phyloP scores from a whole-genome alignment of 202 grass and related monocot genomes.

The Panicum virgatum region DNA sequence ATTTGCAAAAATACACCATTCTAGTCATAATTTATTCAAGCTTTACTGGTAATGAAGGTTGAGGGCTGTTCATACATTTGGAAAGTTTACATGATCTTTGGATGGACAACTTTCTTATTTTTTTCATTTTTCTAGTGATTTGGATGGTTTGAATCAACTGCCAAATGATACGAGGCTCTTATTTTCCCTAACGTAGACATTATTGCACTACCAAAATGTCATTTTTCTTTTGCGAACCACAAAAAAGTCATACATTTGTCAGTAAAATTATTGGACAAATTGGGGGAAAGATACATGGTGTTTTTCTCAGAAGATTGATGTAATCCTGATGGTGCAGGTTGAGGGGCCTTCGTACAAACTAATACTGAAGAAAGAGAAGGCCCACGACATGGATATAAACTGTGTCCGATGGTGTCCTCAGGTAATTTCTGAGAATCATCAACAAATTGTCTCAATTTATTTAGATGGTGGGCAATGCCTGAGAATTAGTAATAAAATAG shows the following conservation, averaged over 20 bases:
- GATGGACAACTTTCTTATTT: neutral
- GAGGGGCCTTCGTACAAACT: constrained; percentile 68
- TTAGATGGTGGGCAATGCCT: neutral
- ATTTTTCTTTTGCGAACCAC: constrained; percentile 9
- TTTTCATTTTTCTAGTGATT: neutral
- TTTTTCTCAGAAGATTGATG: neutral
- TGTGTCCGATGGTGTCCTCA: constrained; percentile 89
- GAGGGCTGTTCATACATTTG: neutral
- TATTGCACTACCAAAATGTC: neutral
- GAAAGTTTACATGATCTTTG: neutral
- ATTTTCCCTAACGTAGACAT: neutral
- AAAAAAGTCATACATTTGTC: neutral
- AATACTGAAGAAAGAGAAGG: constrained; percentile 87
- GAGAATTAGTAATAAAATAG: neutral
- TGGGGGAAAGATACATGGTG: neutral
- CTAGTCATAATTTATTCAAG: constrained; percentile 9
- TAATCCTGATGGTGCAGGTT: constrained; percentile 48
- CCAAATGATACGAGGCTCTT: neutral
- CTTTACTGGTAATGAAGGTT: neutral
- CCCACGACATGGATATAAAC: constrained; percentile 98
- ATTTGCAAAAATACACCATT: constrained; percentile 1
- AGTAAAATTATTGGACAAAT: neutral
- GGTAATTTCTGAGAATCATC: constrained; percentile 42
- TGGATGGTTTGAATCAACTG: neutral
- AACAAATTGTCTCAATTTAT: neutral